These are phyloP conservation scores for Sarocladium brachiariae DNA, from an alignment of 2,329 filamentous ascomycete species.

Conservation along the genomic window DNA sequence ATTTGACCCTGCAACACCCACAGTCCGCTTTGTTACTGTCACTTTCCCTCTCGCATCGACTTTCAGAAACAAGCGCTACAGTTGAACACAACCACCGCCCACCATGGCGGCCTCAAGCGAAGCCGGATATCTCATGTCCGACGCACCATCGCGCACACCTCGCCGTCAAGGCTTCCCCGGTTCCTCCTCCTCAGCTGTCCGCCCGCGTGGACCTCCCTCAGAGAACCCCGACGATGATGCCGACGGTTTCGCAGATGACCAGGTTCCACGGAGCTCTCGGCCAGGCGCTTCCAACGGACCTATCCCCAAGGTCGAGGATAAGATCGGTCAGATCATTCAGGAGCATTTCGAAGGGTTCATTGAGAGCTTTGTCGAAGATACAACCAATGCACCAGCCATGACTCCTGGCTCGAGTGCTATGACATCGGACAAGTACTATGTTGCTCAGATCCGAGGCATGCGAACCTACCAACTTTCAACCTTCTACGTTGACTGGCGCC, in stretches of 20 bases:
- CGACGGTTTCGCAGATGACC: conserved; percentile 58
- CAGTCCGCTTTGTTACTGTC: not conserved
- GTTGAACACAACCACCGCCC: not conserved
- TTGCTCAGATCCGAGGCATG: conserved; percentile 76
- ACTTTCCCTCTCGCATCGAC: not conserved
- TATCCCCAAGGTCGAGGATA: conserved; percentile 69
- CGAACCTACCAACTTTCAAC: conserved; percentile 70
- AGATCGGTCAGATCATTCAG: conserved; percentile 67
- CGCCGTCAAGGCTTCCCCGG: conserved; percentile 36
- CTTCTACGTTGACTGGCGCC: conserved; percentile 80
- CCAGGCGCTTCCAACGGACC: conserved; percentile 33
- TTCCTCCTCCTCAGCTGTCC: conserved; percentile 46
- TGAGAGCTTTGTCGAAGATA: conserved; percentile 48
- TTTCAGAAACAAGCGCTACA: not conserved
- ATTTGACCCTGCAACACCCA: not conserved
- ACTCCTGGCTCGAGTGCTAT: conserved; percentile 61
- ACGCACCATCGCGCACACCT: conserved; percentile 37
- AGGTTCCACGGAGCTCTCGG: conserved; percentile 47
- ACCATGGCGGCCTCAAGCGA: conserved; percentile 49
- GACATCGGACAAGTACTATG: conserved; percentile 75
- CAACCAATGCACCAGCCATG: conserved; percentile 26
- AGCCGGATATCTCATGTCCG: conserved; percentile 50
- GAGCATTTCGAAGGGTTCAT: conserved; percentile 74
- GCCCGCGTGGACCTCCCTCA: conserved; percentile 54
- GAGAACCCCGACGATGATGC: conserved; percentile 51